Percentiles rank a stretch among this genome's conserved stretches.
These are phyloP conservation scores for Pleurotus cornucopiae DNA, from an alignment of 768 basidiomycete genomes.

Conservation along the genomic window DNA sequence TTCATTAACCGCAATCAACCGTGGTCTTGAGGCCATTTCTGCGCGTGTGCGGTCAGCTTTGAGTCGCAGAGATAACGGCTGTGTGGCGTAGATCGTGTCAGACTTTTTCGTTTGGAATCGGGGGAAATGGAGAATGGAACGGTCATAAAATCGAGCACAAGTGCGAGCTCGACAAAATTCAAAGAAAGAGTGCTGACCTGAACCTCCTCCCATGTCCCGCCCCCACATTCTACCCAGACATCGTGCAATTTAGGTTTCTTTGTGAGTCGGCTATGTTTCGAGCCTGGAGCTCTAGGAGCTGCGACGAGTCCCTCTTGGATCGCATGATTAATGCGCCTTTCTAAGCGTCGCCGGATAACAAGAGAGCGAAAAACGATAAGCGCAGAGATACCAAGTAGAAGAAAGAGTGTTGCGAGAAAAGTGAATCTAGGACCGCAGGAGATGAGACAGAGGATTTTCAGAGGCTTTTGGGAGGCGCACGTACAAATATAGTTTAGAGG, in stretches of 20 bases:
- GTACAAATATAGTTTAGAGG: constrained; percentile 4
- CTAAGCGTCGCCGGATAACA: constrained; percentile 54
- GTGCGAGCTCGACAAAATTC: too few species aligned
- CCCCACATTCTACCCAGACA: constrained; percentile 31
- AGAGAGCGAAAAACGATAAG: constrained; percentile 45
- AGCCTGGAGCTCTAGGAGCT: constrained; percentile 34
- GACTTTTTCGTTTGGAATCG: too few species aligned
- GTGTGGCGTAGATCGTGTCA: too few species aligned
- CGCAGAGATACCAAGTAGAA: constrained; percentile 2
- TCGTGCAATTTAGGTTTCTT: constrained; percentile 50
- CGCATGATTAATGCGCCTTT: constrained; percentile 47
- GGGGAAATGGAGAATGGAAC: too few species aligned
- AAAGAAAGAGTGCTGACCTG: constrained; percentile 30
- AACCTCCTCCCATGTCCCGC: constrained; percentile 42
- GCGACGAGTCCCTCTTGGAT: constrained; percentile 46
- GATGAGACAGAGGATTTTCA: neutral
- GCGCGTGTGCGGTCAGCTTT: too few species aligned
- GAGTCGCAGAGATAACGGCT: too few species aligned
- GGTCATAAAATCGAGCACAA: too few species aligned
- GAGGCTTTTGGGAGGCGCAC: neutral
- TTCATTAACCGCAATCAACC: too few species aligned
- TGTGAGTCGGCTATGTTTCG: constrained; percentile 37
- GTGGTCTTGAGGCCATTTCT: too few species aligned
- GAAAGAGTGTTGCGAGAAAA: constrained; percentile 6
- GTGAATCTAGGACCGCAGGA: neutral